Conservation (phyloP, 2,329 filamentous ascomycete species). For the Aplosporella prunicola region DNA sequence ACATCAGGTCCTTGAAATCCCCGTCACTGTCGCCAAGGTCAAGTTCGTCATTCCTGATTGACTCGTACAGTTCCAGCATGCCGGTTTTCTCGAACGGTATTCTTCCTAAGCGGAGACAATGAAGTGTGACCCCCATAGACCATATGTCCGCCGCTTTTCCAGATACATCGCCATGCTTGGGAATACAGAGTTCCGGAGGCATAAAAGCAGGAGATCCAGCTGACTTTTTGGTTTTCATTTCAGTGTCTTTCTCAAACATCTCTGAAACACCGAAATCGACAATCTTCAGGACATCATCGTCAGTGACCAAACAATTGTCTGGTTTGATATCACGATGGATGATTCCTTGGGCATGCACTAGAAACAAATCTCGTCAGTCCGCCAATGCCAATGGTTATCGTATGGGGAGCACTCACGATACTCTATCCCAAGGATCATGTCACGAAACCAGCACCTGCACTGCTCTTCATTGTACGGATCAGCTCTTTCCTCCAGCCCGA, state of each 20-base stretch:
- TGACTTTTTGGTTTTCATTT: conserved; percentile 88
- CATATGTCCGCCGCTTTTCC: conserved; percentile 90
- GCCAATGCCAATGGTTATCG: background rate
- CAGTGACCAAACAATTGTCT: conserved; percentile 83
- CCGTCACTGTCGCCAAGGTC: conserved; percentile 54
- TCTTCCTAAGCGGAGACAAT: conserved; percentile 78
- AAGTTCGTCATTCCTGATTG: conserved; percentile 65
- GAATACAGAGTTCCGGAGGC: conserved; percentile 82
- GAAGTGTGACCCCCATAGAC: conserved; percentile 96
- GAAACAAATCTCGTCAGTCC: conserved; percentile 10
- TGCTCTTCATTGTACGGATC: conserved; percentile 73
- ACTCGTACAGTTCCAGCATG: conserved; percentile 79
- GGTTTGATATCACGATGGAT: conserved; percentile 97
- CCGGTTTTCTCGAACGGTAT: conserved; percentile 76
- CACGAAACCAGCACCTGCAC: conserved; percentile 87
- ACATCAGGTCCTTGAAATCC: conserved; percentile 66
- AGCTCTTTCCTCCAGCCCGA: conserved; percentile 74
- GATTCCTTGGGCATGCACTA: conserved; percentile 87
- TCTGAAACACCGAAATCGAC: conserved; percentile 99
- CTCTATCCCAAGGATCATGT: conserved; percentile 89
- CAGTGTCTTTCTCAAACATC: conserved; percentile 82
- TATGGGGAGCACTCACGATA: conserved; percentile 52
- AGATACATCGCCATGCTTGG: conserved; percentile 76
- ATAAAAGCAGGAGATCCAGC: conserved; percentile 92
- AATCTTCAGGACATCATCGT: conserved; percentile 89